Base-by-base conservation (phyloP, 352 stramenopile species). In the Globisporangium radiosum region DNA sequence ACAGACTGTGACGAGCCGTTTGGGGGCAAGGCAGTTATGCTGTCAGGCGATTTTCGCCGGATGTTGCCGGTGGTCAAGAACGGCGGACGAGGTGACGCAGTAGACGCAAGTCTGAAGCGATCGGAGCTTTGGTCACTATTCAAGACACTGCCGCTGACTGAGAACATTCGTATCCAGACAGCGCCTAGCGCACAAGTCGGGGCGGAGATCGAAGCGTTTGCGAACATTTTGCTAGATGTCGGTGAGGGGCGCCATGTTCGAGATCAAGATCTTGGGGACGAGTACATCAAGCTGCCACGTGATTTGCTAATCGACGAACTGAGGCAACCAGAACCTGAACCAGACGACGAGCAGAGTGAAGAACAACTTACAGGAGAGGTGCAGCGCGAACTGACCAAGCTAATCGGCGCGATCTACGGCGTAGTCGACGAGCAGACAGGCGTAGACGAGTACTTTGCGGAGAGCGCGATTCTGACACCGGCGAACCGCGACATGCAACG, bases 261-360 rank as follows among this genome's bases (percentile, higher is more conserved):
- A n/a, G 47, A 38, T n/a, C n/a, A 52, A 38, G 47, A 53, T 10
- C 7, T 40, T 36, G 10, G 19, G 10, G 11, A 17, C 1, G 48
- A 53, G 9, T 39, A 53, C 9, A 53, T 53, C 19, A 53, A 38
- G 47, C 19, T 52, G 25, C 19, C 97, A 42, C 96, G 99, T 71
- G 97, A 99, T 73, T 96, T 85, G 14, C 96, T 96, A 52, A 99
- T 99, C 70, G 94, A 99, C 75, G 96, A 99, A 76, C 96, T 99
- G 63, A 96, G 95, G 39, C 39, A 10, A 44, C 39, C 57, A 97
- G 99, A 78, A n/a, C n/a, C 99, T 64, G 99, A 99, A 81, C 97
- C 98, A 75, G 97, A 98, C 73, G 85, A 85, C 39, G 39, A 44
- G 39, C 6, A 33, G 99, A 95, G 19, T 99, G 99, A 0, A 96